Base-by-base conservation (phyloP, 2,329 filamentous ascomycete species). In the Pyricularia grisea region DNA sequence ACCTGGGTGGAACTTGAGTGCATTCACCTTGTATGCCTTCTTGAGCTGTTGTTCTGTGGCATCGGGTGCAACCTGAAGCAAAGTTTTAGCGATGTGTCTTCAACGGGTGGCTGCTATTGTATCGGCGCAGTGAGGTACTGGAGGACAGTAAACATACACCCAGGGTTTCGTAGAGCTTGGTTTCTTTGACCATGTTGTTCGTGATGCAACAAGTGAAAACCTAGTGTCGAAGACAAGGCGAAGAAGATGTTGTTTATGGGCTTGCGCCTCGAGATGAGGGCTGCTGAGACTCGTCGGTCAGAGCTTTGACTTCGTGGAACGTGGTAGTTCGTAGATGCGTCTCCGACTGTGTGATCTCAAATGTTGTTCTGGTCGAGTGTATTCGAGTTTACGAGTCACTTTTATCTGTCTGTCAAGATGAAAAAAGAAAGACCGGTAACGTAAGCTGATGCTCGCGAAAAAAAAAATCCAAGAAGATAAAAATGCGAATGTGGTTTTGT, bases 31-130 rank as follows among this genome's bases (percentile, higher is more conserved):
- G 86, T 95, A 97, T 74, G 90, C 93, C 77, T 94, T 93, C 84
- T 95, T 97, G 73, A 99, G 83, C 81, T 97, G 91, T 74, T 90
- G 84, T 75, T 98, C 94, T 70, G 90, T 90, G 73, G 92, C 92
- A 75, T 87, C 89, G 73, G 92, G 90, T 75, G 91, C 73, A 74
- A 96, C 92, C 92, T 96, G 73, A 50, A 31, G 69, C 50, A 36
- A 7, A n/a, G 17, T 14, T 5, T 67, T n/a, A 67, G 50, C 20
- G 30, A 14, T 23, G 4, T 14, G 14, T 67, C 2, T 10, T 12
- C 5, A 27, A 27, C 4, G 12, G n/a, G 36, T 25, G 36, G 17
- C 25, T 27, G 25, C 33, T n/a, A 28, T 14, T 12, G 7, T 28
- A 12, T 25, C 20, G 36, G 14, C 28, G 6, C 11, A 23, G 3